These are phyloP conservation scores for Fulvia fulva DNA, from an alignment of 2,329 filamentous ascomycete species.

Conservation along the genomic window DNA sequence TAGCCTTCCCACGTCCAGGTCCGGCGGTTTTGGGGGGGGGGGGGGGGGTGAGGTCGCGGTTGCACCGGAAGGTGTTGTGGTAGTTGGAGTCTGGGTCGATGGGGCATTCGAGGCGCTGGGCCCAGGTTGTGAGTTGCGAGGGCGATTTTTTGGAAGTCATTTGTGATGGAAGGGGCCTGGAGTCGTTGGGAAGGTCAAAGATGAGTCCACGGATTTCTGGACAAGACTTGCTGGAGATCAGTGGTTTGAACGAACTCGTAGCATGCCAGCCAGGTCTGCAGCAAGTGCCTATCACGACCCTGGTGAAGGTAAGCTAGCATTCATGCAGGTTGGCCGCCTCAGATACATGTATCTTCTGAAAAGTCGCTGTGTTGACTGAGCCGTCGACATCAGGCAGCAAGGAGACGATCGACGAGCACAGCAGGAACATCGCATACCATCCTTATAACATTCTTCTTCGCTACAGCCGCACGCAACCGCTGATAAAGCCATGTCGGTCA, in stretches of 20 bases:
- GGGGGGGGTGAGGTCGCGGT: constrained; percentile 16
- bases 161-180: not conserved
- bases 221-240: no score
- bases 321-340: no score
- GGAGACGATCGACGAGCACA: no score
- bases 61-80: constrained; percentile 17
- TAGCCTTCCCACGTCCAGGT: constrained; percentile 20
- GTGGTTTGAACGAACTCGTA: no score
- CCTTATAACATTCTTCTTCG: no score
- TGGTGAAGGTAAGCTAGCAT: no score
- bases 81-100: constrained; percentile 11
- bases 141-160: constrained; percentile 2
- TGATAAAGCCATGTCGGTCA: constrained; percentile 2
- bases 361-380: not conserved
- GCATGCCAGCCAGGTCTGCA: not conserved
- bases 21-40: constrained; percentile 5
- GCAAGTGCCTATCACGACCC: not conserved
- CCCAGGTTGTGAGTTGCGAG: constrained; percentile 1
- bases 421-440: no score
- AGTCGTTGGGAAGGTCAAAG: not conserved
- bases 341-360: not conserved
- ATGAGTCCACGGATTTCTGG: no score
- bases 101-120: constrained; percentile 13
- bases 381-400: no score
- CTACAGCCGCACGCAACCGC: no score